These are phyloP conservation scores for Fomitopsis palustris DNA, from an alignment of 1,284 basidiomycete species.

Conservation along the genomic window DNA sequence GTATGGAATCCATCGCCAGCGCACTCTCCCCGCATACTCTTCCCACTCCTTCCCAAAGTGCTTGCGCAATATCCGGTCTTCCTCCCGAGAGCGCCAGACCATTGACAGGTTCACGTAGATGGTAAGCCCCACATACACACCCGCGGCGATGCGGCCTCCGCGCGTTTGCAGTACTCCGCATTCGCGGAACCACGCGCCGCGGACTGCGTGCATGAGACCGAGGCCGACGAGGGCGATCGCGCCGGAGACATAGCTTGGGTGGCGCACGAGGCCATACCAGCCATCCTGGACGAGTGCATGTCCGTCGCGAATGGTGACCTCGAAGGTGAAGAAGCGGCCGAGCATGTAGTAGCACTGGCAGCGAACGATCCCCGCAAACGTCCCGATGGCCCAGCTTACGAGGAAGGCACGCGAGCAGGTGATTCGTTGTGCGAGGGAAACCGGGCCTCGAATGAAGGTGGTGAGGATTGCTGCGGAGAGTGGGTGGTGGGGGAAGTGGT, in stretches of 20 bases:
- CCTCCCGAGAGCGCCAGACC: conserved; percentile 14
- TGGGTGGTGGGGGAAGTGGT: neutral
- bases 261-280: conserved; percentile 12
- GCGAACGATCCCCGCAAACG: conserved; percentile 6
- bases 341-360: conserved; percentile 9
- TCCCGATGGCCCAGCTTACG: conserved; percentile 4
- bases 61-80: conserved; percentile 18
- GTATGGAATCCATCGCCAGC: conserved; percentile 9
- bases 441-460: neutral
- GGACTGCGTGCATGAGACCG: neutral
- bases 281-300: conserved; percentile 11
- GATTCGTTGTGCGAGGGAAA: neutral
- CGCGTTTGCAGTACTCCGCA: conserved; percentile 5
- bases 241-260: conserved; percentile 8
- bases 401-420: conserved; percentile 2
- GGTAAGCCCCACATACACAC: neutral
- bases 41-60: conserved; percentile 21
- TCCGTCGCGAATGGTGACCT: conserved; percentile 9
- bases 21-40: conserved; percentile 7
- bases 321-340: conserved; percentile 13
- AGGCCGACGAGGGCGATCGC: conserved; percentile 1
- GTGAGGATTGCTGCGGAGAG: neutral
- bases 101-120: conserved; percentile 7
- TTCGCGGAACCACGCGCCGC: conserved; percentile 8
- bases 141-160: neutral